Evolutionary conservation across 2,329 filamentous ascomycete species (phyloP), one percentile per base, ranked within the genome.

Genomic region (Daldinia sp.): DNA sequence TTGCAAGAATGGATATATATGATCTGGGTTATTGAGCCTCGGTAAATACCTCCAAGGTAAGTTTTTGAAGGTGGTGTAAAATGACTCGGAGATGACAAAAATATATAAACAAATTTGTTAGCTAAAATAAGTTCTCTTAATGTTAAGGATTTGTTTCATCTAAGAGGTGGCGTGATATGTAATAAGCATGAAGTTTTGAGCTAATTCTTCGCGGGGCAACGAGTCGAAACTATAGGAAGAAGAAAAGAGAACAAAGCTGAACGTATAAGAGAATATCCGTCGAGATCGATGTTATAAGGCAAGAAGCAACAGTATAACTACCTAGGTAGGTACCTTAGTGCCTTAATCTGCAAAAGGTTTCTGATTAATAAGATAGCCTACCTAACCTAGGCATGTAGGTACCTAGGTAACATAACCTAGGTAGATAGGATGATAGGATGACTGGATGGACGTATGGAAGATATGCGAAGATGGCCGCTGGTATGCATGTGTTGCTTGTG

Each of bases 351-450:
- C n/a, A 45, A 25, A 25, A 45, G 39, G 21, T 5, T 25, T 45
- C 13, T 25, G 39, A 45, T 45, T 45, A 45, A 45, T 45, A 45
- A 45, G 39, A 25, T 45, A n/a, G n/a, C n/a, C n/a, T n/a, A n/a
- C n/a, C n/a, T n/a, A n/a, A n/a, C n/a, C n/a, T n/a, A n/a, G n/a
- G n/a, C n/a, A n/a, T n/a, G n/a, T n/a, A n/a, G n/a, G n/a, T 25
- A 45, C 39, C 39, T 27, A 45, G 39, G 39, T 45, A 43, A n/a
- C n/a, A n/a, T n/a, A 45, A 45, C 39, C 39, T 27, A 45, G 39
- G 39, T 45, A 43, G 13, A 41, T 21, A 21, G 19, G n/a, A 27
- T n/a, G n/a, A n/a, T n/a, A n/a, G n/a, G n/a, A n/a, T n/a, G n/a
- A n/a, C n/a, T n/a, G n/a, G n/a, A n/a, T n/a, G n/a, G n/a, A n/a